Evolutionary conservation across 1,284 basidiomycete genomes (phyloP), one percentile per base, ranked within the genome.

Genomic region (Austroboletus novae-zelandiae): DNA sequence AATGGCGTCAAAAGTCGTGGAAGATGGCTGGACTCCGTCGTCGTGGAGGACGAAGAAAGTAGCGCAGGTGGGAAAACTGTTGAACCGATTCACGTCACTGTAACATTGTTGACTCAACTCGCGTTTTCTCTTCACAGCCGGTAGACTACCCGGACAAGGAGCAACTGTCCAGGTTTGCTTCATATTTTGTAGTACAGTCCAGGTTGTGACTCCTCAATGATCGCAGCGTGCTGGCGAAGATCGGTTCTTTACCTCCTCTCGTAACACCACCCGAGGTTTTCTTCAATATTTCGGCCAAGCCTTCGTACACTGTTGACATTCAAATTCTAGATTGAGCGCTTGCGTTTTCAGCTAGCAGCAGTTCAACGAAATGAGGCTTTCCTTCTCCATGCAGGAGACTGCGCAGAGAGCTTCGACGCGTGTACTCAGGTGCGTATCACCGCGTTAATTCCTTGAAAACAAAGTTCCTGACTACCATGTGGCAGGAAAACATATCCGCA

Each of bases 351-450:
- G 60, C 76, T 98, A 18, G 75, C 78, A 17, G 80, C 82, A 43
- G 94, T 96, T 6, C 89, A 95, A 52, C 76, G 77, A n/a, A 89
- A 90, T 56, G 83, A 94, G 63, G 94, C 94, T 0, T 99, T 99
- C 71, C 77, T 99, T 29, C 80, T 99, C 1, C 96, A 99, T 59
- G 94, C 95, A 3, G 97, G 96, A 10, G 97, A 99, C 67, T 99
- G 95, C 62, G 96, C 95, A 20, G 95, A 96, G 70, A 89, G 90
- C 65, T 95, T 96, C 61, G 89, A 92, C 59, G 91, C 91, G 1
- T 94, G 92, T 66, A 94, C 91, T 0, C 81, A 90, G 60, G 91
- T 91, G 30, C 40, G 46, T 44, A 15, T 41, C 31, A 7, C 18
- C 7, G n/a, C 44, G 43, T 39, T 43, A 36, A 14, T 39, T 8